These are phyloP conservation scores for Phytopythium mirpurense DNA, from an alignment of 352 stramenopile species.

Conservation along the genomic window DNA sequence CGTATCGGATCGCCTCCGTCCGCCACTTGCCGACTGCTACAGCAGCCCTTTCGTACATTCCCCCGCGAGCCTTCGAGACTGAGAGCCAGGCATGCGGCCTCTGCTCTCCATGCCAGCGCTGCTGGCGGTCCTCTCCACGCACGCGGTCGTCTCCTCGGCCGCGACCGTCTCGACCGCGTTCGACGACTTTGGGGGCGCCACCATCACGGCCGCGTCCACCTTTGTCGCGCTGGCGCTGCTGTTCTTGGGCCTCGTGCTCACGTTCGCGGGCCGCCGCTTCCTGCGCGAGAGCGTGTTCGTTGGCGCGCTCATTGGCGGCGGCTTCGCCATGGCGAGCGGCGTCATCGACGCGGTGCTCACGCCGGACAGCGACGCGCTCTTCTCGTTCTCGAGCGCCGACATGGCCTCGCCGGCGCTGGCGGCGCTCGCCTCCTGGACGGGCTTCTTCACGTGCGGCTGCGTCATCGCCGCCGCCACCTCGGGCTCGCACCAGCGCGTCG, in stretches of 20 bases:
- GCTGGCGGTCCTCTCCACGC: too few relatives aligned
- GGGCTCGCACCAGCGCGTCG: not conserved
- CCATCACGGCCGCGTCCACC: not conserved
- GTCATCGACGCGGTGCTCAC: constrained; percentile 4
- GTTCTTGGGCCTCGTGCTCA: not conserved
- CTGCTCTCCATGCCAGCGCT: too few relatives aligned
- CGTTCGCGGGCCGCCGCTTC: not conserved
- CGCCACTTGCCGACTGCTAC: too few relatives aligned
- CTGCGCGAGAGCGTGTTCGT: constrained; percentile 5
- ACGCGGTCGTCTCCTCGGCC: too few relatives aligned
- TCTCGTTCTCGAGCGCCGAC: not conserved
- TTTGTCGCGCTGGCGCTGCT: not conserved
- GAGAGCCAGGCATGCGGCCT: too few relatives aligned
- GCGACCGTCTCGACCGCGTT: not conserved
- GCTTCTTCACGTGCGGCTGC: not conserved
- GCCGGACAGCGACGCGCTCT: not conserved
- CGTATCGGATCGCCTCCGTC: too few relatives aligned
- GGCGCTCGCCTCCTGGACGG: constrained; percentile 2
- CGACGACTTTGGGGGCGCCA: not conserved
- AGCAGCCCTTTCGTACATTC: too few relatives aligned
- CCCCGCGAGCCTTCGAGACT: too few relatives aligned
- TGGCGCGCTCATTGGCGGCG: not conserved
- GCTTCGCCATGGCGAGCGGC: constrained; percentile 3
- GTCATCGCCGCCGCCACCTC: constrained; percentile 1
- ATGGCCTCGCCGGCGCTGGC: not conserved